Base-by-base conservation (phyloP, 176 grass and related monocot genomes). In the Carex myosuroides region DNA sequence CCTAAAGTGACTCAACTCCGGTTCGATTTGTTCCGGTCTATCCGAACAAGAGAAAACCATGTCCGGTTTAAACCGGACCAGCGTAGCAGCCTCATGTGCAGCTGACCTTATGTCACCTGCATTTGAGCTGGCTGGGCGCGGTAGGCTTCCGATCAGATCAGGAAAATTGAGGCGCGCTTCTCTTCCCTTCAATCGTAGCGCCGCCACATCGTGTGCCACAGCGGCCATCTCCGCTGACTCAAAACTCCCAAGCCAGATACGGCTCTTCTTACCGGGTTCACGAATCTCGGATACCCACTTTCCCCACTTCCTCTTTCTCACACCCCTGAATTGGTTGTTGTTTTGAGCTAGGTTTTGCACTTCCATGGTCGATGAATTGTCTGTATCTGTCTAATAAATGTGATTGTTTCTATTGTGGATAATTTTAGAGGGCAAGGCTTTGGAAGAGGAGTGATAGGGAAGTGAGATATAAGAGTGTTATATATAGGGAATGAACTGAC, bases 181-280 rank as follows among this genome's bases (percentile, higher is more conserved):
- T 29, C 85, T 66, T 2, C 95, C 95, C 4, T 87, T 88, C 20
- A 98, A 89, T 18, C 79, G 79, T 11, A 98, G 86, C 63, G 88
- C 91, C 0, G 95, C 95, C 66, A 98, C 95, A 78, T 98, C 95
- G 75, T 94, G 95, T 76, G 95, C 95, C 18, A 91, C 95, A 1
- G 95, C 95, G 0, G 95, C 95, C 91, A 98, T 93, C 90, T 98
- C 92, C 18, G 95, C 87, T 0, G 91, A 94, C 86, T 94, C 95
- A 82, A 98, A 98, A 81, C 95, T 98, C 16, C 95, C 95, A 2
- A 98, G 91, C 95, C 95, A 98, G 76, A 98, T 98, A 65, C 95
- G 87, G 21, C 92, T 90, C 87, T 98, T 98, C 90, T 98, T 98
- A 52, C 95, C 95, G 7, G 95, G 95, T 84, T 98, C 95, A n/a